These are phyloP conservation scores for Trametes maxima DNA, from an alignment of 768 basidiomycete genomes.

Conservation along the genomic window DNA sequence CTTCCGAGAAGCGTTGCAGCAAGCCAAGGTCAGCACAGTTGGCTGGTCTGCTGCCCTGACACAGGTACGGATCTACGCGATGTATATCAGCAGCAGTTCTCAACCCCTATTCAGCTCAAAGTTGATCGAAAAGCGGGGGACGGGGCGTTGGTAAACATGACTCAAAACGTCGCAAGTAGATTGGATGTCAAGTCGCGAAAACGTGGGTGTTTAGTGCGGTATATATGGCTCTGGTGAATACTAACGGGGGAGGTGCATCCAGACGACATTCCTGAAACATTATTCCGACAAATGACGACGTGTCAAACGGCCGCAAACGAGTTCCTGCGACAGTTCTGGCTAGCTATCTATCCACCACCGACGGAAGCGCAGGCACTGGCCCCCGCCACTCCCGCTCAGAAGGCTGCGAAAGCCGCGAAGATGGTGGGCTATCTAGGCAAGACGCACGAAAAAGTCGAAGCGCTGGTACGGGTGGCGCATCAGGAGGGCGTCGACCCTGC, in stretches of 20 bases:
- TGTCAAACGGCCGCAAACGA: slow-evolving; percentile 95
- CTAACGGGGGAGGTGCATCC: neutral
- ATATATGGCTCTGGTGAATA: neutral
- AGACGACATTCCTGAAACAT: slow-evolving; percentile 80
- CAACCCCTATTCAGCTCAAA: slow-evolving; percentile 49
- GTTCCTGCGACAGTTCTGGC: slow-evolving; percentile 96
- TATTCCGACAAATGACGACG: slow-evolving; percentile 83
- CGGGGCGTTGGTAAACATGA: slow-evolving; percentile 71
- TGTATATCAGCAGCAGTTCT: neutral
- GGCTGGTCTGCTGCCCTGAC: slow-evolving; percentile 61
- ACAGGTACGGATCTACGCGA: slow-evolving; percentile 47
- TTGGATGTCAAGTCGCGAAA: slow-evolving; percentile 67
- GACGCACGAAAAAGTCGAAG: slow-evolving; percentile 81
- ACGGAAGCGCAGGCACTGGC: slow-evolving; percentile 55
- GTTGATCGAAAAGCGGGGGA: slow-evolving; percentile 71
- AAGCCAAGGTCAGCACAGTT: slow-evolving; percentile 48
- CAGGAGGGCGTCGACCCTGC: slow-evolving; percentile 61
- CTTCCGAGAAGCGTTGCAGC: slow-evolving; percentile 48
- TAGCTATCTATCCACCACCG: slow-evolving; percentile 76
- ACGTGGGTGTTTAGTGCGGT: slow-evolving; percentile 45
- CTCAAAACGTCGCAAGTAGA: slow-evolving; percentile 74
- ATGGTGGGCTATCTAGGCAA: slow-evolving; percentile 84
- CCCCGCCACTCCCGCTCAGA: slow-evolving; percentile 63
- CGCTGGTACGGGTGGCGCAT: slow-evolving; percentile 66
- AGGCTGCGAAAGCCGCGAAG: slow-evolving; percentile 76